These are phyloP conservation scores for Gastrolobium bilobum DNA, from an alignment of 306 rosid species.

Conservation along the genomic window DNA sequence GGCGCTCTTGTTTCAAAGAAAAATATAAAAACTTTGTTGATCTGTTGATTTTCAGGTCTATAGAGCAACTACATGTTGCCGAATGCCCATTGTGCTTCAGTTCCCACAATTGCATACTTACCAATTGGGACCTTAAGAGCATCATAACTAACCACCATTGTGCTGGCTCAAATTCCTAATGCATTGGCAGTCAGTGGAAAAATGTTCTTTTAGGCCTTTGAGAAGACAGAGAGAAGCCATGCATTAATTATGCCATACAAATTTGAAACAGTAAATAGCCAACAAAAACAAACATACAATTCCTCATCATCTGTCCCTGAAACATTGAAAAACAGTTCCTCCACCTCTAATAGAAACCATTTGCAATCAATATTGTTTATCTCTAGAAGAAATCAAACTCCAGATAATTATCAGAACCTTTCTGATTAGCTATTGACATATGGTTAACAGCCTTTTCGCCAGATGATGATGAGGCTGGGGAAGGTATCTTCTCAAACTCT, in stretches of 20 bases:
- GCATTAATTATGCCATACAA: slow-evolving; percentile 71
- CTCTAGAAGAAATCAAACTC: slow-evolving; percentile 98
- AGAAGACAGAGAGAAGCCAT: slow-evolving; percentile 65
- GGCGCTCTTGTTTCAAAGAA: not conserved
- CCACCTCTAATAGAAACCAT: slow-evolving; percentile 60
- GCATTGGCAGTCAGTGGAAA: slow-evolving; percentile 30
- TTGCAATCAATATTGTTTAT: slow-evolving; percentile 54
- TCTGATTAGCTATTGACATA: slow-evolving; percentile 69
- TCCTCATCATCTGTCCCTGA: slow-evolving; percentile 64
- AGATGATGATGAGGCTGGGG: slow-evolving; percentile 70
- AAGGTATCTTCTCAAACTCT: slow-evolving; percentile 83
- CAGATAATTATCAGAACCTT: slow-evolving; percentile 87
- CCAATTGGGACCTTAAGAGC: slow-evolving; percentile 26
- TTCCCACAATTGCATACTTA: slow-evolving; percentile 40
- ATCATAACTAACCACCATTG: slow-evolving; percentile 26
- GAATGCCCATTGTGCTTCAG: slow-evolving; percentile 31
- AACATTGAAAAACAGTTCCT: slow-evolving; percentile 65
- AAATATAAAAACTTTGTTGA: not conserved
- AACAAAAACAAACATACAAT: slow-evolving; percentile 71
- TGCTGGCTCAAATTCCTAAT: slow-evolving; percentile 37
- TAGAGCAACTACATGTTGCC: not conserved
- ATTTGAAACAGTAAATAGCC: slow-evolving; percentile 63
- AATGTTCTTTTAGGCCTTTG: slow-evolving; percentile 49
- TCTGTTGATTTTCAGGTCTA: not conserved
- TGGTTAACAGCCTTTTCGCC: slow-evolving; percentile 66